Conservation (phyloP, 2,329 filamentous ascomycete species). For the Grosmannia clavigera region DNA sequence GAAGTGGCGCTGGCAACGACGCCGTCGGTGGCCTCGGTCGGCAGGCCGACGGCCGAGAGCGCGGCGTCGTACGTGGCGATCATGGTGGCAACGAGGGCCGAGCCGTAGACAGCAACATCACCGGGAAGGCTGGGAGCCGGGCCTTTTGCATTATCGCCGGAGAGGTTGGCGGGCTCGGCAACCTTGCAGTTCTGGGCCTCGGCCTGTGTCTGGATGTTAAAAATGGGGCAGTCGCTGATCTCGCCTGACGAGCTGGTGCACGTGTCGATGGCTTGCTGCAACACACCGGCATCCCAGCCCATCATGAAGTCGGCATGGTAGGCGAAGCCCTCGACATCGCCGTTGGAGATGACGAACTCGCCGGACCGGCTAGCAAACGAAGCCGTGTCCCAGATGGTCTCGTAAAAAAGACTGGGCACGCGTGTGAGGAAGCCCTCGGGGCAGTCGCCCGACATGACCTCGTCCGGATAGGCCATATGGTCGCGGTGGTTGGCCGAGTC, state of each 20-base stretch:
- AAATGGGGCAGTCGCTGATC: conserved; percentile 63
- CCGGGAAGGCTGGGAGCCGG: conserved; percentile 50
- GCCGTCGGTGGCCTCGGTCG: conserved; percentile 2
- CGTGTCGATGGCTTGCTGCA: conserved; percentile 58
- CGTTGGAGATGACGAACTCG: conserved; percentile 64
- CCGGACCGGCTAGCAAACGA: conserved; percentile 51
- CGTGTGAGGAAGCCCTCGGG: conserved; percentile 56
- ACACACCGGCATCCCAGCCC: conserved; percentile 59
- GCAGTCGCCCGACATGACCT: conserved; percentile 66
- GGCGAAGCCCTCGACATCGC: conserved; percentile 63
- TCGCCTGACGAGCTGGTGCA: conserved; percentile 62
- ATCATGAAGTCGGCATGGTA: conserved; percentile 73
- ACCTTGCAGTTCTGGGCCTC: conserved; percentile 50
- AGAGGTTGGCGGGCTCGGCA: conserved; percentile 39
- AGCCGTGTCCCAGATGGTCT: conserved; percentile 71
- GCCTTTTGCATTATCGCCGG: conserved; percentile 46
- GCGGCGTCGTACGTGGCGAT: conserved; percentile 7
- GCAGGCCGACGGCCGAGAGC: conserved; percentile 6
- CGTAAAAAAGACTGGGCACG: conserved; percentile 66
- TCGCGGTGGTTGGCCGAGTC: conserved; percentile 43
- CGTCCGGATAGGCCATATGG: conserved; percentile 67
- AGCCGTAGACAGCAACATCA: conserved; percentile 31
- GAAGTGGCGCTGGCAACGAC: not conserved
- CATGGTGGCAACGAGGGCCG: conserved; percentile 6
- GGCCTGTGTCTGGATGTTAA: conserved; percentile 50